Percentiles rank a stretch among this genome's conserved stretches.
phyloP scores from a whole-genome alignment of 345 rosid genomes.

The Citrus unshiu region DNA sequence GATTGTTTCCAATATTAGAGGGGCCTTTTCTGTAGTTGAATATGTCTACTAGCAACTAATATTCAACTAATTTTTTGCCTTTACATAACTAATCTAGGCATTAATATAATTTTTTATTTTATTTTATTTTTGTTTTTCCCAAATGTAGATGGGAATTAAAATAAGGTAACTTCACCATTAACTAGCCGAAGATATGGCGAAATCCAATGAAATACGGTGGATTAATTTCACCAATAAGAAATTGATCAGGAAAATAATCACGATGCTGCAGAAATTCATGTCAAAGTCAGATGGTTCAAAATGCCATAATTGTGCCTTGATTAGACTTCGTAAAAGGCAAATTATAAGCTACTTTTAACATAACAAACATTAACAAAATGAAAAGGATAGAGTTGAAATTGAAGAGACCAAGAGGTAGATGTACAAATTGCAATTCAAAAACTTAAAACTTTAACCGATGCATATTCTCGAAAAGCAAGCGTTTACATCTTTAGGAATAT shows the following conservation, averaged over 20 bases:
- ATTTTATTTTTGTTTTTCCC: no score
- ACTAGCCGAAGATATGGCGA: no score
- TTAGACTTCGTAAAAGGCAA: background rate
- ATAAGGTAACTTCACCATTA: no score
- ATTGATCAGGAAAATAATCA: background rate
- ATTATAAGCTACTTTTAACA: background rate
- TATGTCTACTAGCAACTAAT: no score
- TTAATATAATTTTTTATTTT: no score
- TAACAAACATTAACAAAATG: background rate
- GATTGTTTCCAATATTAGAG: no score
- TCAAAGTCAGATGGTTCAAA: background rate
- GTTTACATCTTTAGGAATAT: background rate
- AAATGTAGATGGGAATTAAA: no score
- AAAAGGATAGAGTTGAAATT: background rate
- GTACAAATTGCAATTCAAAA: background rate
- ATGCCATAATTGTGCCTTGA: background rate
- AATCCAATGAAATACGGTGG: no score
- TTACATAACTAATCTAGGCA: no score
- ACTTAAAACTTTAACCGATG: background rate
- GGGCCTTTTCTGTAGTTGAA: no score
- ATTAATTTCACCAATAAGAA: background rate
- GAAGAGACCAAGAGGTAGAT: background rate
- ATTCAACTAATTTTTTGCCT: no score
- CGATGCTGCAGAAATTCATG: background rate
- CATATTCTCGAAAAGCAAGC: background rate